Conservation (phyloP, 768 basidiomycete genomes). For the Lentinus tigrinus region DNA sequence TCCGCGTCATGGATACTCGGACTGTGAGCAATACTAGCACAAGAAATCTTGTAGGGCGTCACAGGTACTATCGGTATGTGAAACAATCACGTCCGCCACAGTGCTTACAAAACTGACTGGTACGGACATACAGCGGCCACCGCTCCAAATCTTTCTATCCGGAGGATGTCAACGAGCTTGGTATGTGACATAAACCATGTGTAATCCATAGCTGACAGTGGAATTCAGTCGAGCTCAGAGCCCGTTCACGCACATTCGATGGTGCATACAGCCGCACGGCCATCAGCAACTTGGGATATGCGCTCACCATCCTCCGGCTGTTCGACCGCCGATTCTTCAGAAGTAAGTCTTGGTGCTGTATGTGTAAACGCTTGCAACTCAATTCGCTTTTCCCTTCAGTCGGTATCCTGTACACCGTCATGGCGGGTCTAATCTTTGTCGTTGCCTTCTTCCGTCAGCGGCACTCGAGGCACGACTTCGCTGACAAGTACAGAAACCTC, state of each 20-base stretch:
- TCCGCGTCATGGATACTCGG: no score
- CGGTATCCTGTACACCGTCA: conserved; percentile 62
- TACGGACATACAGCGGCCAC: conserved; percentile 28
- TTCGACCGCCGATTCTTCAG: conserved; percentile 73
- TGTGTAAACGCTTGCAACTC: no score
- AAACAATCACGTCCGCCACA: background rate
- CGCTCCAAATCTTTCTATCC: conserved; percentile 33
- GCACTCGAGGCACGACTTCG: conserved; percentile 74
- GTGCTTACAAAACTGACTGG: background rate
- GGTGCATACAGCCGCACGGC: conserved; percentile 81
- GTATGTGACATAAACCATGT: no score
- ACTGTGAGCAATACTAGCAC: no score
- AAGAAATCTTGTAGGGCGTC: no score
- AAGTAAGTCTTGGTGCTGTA: no score
- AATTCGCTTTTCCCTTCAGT: conserved; percentile 36
- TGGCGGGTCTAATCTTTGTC: conserved; percentile 60
- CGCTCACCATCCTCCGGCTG: conserved; percentile 72
- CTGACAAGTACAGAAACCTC: conserved; percentile 43
- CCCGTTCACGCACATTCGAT: conserved; percentile 79
- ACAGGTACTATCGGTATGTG: background rate
- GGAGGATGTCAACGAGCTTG: conserved; percentile 33
- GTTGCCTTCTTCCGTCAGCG: conserved; percentile 59
- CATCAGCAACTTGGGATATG: conserved; percentile 69
- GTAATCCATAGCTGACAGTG: background rate
- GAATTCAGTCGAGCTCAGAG: conserved; percentile 67